These are phyloP conservation scores for Thermothelomyces thermophilus DNA, from an alignment of 2,329 filamentous ascomycete genomes.

Conservation along the genomic window DNA sequence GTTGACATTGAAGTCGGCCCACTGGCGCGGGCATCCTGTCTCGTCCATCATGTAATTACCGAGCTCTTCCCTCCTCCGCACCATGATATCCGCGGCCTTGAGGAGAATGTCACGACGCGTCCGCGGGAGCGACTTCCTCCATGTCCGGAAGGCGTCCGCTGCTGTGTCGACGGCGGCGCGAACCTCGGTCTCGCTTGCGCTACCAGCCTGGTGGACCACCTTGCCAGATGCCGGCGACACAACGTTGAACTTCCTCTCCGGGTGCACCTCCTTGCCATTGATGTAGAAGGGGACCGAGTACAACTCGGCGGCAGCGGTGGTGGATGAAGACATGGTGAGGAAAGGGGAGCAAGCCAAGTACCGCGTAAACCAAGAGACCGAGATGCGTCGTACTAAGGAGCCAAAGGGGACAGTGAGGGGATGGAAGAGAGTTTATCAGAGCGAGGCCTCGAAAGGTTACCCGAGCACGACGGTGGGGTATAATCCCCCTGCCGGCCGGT, in stretches of 20 bases:
- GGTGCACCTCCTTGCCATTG: slow-evolving; percentile 28
- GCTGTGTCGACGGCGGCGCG: slow-evolving; percentile 39
- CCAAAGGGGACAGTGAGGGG: not conserved
- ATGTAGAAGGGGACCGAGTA: slow-evolving; percentile 30
- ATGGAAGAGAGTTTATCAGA: not conserved
- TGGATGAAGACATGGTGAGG: slow-evolving; percentile 15
- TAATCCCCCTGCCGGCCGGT: not conserved
- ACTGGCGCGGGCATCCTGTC: slow-evolving; percentile 35
- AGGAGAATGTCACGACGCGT: slow-evolving; percentile 63
- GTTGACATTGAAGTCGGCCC: slow-evolving; percentile 38
- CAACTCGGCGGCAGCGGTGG: slow-evolving; percentile 9
- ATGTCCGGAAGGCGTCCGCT: slow-evolving; percentile 60
- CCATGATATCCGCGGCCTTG: slow-evolving; percentile 60
- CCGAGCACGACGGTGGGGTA: slow-evolving; percentile 1
- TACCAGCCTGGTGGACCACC: slow-evolving; percentile 25
- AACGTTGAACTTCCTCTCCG: slow-evolving; percentile 26
- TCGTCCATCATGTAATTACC: slow-evolving; percentile 50
- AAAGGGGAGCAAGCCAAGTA: not conserved
- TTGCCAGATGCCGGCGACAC: slow-evolving; percentile 28
- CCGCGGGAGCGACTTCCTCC: slow-evolving; percentile 56
- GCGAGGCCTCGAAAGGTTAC: not conserved
- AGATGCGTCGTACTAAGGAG: not conserved
- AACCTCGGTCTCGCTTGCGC: slow-evolving; percentile 27
- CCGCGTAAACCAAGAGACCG: not conserved
- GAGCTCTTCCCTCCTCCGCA: slow-evolving; percentile 54